Evolutionary conservation across 1,284 basidiomycete species (phyloP), one percentile per base, ranked within the genome.

Genomic region (Ceratorhiza oryzae-sativae): DNA sequence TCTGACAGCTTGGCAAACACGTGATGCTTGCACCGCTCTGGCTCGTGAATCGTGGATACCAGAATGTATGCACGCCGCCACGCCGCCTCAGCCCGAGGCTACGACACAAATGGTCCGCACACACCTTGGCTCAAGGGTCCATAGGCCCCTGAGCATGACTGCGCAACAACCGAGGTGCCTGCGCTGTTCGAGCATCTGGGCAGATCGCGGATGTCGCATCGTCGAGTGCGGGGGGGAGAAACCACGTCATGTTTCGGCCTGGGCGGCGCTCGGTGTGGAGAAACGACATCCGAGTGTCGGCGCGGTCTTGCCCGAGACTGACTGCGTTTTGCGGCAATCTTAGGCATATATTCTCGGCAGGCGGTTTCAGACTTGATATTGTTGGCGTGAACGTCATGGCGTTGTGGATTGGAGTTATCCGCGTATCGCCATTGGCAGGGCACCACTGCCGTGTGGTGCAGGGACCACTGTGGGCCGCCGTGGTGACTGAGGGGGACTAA

Each of bases 151-250:
- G 58, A 60, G 34, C n/a, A 6, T 9, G 53, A 36, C 53, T 49
- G 53, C 32, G 39, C 58, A 39, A 60, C 58, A 39, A 39, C 13
- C 58, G 58, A 60, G 58, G 32, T 45, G 58, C 6, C 10, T 25
- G 58, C 58, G 58, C 58, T 41, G 39, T 60, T 60, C 58, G 34
- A 60, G 58, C n/a, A 20, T 18, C 27, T 45, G 23, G 36, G 32
- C 58, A 60, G 58, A 60, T 60, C 58, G 58, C 53, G 53, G 49
- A 9, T 34, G 53, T 20, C 53, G 49, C 34, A 32, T 56, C 53
- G 34, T 34, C 5, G 6, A 39, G 58, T 39, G 13, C 36, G 18
- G 42, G 15, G 58, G 41, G 58, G 58, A 39, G 58, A 60, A 60
- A 39, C n/a, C 23, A 42, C 58, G 58, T 60, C 58, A 60, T 56